Base-by-base conservation (phyloP, 1,284 basidiomycete species). In the Gomphus sp. region DNA sequence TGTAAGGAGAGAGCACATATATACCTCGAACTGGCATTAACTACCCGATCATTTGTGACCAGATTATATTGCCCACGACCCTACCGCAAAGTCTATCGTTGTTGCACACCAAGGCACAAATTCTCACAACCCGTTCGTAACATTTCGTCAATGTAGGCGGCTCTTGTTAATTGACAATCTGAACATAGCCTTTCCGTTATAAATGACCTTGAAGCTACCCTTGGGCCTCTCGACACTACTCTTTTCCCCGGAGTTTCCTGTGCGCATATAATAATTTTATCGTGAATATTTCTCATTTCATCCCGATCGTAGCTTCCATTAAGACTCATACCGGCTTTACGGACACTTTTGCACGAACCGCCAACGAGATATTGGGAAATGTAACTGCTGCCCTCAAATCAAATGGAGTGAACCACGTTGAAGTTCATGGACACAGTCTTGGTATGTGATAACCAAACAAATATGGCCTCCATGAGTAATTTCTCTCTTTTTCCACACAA, bases 81-180 rank as follows among this genome's bases (percentile, higher is more conserved):
- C 69, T 4, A 62, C 67, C 9, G 66, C 68, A 9, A 62, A 76
- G 53, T 70, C 68, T 25, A 67, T 80, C 57, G 72, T 78, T 41
- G 75, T 79, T n/a, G 75, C 77, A 4, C 77, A 80, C 62, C 71
- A 79, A 62, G 78, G 78, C 25, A 79, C 77, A 1, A 71, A 78
- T 41, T 64, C 72, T 22, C 52, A 62, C 0, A 72, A 73, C 48
- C 58, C 76, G 69, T 73, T 31, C 76, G 69, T 73, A 37, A 54
- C 66, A 65, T 34, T 16, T n/a, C 56, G 28, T 34, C 53, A 11
- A 49, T 41, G 22, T 47, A 14, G 50, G 25, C 34, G 49, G n/a
- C 36, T 47, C 16, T 36, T 25, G 43, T 25, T 6, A 22, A 50
- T 18, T 41, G 36, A 22, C 48, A 50, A n/a, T 16, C 18, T n/a